A percentile compares a stretch with the other conserved stretches of the same genome.
phyloP scores from a whole-genome alignment of 1,284 basidiomycete genomes.

The Naganishia liquefaciens region DNA sequence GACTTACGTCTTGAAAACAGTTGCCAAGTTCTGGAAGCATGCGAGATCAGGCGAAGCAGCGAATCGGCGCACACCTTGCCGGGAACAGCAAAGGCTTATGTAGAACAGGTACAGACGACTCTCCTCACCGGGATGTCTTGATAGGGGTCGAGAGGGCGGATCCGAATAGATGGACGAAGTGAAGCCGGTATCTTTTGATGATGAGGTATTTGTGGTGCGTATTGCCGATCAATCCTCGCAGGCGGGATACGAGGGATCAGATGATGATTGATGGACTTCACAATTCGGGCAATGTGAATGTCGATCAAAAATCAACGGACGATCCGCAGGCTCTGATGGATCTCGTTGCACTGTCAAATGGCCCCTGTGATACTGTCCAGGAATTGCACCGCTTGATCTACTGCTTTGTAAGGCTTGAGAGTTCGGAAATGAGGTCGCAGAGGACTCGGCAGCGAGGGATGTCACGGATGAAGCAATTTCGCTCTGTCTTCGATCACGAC shows the following conservation, averaged over 20 bases:
- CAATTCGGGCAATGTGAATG: too few species aligned
- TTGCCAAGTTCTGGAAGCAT: slow-evolving; percentile 18
- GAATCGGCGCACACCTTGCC: slow-evolving; percentile 3
- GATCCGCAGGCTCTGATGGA: too few species aligned
- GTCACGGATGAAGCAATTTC: not conserved
- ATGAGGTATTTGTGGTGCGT: not conserved
- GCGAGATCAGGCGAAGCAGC: slow-evolving; percentile 11
- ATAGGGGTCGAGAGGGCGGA: slow-evolving; percentile 4
- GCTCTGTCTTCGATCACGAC: slow-evolving; percentile 16
- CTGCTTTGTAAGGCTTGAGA: too few species aligned
- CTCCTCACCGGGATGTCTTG: not conserved
- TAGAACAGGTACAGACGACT: not conserved
- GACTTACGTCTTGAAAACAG: slow-evolving; percentile 8
- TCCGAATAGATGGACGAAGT: slow-evolving; percentile 7
- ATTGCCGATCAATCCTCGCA: not conserved
- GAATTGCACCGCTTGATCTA: too few species aligned
- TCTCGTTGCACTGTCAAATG: too few species aligned
- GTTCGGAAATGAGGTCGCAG: too few species aligned
- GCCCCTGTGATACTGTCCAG: too few species aligned
- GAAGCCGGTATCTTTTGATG: not conserved
- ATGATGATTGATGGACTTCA: slow-evolving; percentile 1
- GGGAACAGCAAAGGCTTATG: slow-evolving; percentile 25
- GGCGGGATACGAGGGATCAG: not conserved
- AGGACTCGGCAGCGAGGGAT: too few species aligned
- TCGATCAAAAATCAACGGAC: too few species aligned